A percentile compares a stretch with the other conserved stretches of the same genome.
Evolutionary conservation across 305 asterid genomes (phyloP).

Genomic region (Fraxinus dipetala): DNA sequence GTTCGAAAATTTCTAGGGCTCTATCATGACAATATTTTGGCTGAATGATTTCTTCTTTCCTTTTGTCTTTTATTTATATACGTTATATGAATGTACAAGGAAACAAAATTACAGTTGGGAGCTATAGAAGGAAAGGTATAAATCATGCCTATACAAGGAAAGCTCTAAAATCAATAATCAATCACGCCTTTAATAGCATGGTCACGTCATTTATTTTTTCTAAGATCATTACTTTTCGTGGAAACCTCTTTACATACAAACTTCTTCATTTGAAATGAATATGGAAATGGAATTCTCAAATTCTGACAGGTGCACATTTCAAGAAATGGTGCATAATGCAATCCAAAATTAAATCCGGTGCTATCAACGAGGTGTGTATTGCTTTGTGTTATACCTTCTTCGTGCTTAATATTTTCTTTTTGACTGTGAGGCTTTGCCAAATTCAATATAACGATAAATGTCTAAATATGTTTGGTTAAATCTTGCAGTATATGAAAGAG

Average conservation of each 20-base stretch:
- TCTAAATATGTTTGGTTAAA: neutral
- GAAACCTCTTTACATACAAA: neutral
- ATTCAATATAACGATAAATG: neutral
- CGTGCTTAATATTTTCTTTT: neutral
- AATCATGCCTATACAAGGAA: no score
- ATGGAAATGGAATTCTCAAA: constrained; percentile 6
- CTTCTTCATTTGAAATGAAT: constrained; percentile 6
- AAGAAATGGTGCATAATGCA: constrained; percentile 97
- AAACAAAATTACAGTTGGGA: no score
- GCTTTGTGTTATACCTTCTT: neutral
- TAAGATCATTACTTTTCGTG: neutral
- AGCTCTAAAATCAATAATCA: neutral
- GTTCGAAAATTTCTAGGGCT: no score
- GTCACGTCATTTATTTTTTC: neutral
- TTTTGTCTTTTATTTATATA: no score
- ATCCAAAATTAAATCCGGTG: constrained; percentile 72
- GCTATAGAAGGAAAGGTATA: no score
- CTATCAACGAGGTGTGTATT: constrained; percentile 56
- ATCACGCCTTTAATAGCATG: neutral
- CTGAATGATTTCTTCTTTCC: no score
- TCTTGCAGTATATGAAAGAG: constrained; percentile 75
- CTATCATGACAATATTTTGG: no score
- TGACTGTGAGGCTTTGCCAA: neutral
- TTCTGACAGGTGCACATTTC: constrained; percentile 68
- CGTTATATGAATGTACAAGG: no score